Conservation (phyloP, 441 rosid species). For the Jatropha podagrica region DNA sequence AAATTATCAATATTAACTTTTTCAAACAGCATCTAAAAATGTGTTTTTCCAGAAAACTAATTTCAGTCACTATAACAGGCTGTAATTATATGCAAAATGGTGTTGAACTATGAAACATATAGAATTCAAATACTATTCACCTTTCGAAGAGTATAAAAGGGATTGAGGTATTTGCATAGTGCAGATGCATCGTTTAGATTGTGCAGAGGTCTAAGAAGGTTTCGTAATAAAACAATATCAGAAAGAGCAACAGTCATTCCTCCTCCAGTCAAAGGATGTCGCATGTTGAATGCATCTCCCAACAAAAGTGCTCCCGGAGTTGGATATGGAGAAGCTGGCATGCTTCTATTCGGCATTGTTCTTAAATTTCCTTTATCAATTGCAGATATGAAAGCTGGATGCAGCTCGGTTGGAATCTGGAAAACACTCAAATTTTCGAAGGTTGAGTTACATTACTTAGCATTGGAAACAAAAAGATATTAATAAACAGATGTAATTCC, state of each 20-base stretch:
- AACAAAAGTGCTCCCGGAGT: conserved; percentile 37
- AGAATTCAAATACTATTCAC: neutral
- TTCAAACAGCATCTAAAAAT: too few species aligned
- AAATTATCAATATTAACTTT: too few species aligned
- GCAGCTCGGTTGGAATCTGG: conserved; percentile 34
- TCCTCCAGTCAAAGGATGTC: conserved; percentile 37
- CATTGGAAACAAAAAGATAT: too few species aligned
- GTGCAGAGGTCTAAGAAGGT: conserved; percentile 27
- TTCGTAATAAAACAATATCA: conserved; percentile 26
- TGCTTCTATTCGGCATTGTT: conserved; percentile 33
- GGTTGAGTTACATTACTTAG: too few species aligned
- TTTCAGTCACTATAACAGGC: too few species aligned
- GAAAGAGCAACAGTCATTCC: conserved; percentile 40
- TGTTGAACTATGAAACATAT: neutral
- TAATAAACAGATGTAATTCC: neutral
- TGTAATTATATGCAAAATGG: neutral
- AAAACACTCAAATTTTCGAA: neutral
- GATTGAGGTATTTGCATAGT: conserved; percentile 30
- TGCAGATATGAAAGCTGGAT: conserved; percentile 26
- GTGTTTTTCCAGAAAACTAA: too few species aligned
- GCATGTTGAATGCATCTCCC: conserved; percentile 41
- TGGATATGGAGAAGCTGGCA: conserved; percentile 30
- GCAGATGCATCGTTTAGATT: conserved; percentile 28
- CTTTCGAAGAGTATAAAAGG: conserved; percentile 35
- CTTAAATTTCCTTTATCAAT: conserved; percentile 33